These are phyloP conservation scores for Tritrichomonas musculus DNA, from an alignment of 208 protist genomes.

Conservation along the genomic window DNA sequence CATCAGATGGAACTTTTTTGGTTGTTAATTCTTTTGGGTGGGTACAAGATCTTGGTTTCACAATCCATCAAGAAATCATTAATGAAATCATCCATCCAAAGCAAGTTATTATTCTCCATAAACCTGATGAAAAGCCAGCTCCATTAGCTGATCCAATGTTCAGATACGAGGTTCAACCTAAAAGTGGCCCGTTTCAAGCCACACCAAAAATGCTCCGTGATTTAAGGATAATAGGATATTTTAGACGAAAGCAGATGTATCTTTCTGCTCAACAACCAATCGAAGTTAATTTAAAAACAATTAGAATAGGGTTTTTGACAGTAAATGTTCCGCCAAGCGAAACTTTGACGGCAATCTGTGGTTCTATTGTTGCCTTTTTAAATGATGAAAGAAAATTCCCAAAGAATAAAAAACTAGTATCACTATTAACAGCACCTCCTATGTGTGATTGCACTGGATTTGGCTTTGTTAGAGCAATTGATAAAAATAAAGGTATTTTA, in stretches of 20 bases:
- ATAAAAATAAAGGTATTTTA: neutral
- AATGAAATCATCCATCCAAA: neutral
- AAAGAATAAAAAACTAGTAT: neutral
- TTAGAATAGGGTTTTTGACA: neutral
- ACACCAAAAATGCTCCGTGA: neutral
- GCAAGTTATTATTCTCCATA: neutral
- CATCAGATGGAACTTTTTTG: neutral
- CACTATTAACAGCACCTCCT: neutral
- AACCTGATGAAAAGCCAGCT: neutral
- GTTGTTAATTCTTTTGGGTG: slow-evolving; percentile 7
- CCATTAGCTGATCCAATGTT: neutral
- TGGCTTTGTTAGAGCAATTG: slow-evolving; percentile 2
- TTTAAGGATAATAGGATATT: neutral
- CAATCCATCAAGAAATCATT: neutral
- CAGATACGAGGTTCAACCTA: neutral
- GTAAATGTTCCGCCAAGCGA: neutral
- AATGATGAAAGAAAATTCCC: neutral
- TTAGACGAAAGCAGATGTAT: neutral
- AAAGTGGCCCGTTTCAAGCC: neutral
- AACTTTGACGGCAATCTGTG: neutral
- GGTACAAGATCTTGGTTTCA: neutral
- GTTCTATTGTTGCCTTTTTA: neutral
- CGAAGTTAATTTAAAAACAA: neutral
- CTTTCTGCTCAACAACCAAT: neutral
- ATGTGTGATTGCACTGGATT: neutral